Evolutionary conservation across 2,329 filamentous ascomycete species (phyloP), one percentile per base, ranked within the genome.

Genomic region (Exserohilum turcica): DNA sequence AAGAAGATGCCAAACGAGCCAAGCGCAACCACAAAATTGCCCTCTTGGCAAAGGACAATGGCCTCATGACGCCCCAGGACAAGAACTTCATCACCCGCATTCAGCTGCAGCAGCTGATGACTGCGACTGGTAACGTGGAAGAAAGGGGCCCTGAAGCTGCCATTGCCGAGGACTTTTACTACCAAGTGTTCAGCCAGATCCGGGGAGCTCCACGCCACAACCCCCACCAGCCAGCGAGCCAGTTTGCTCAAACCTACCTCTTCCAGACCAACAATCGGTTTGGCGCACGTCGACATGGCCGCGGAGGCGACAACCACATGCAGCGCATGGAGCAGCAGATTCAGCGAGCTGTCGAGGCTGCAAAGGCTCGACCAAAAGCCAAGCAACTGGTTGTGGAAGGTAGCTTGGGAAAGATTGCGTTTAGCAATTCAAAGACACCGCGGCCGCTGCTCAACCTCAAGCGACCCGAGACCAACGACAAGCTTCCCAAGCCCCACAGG

Each of bases 311-410:
- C 74, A 99, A 97, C 72, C 94, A 99, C 70, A 91, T 97, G 79
- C 94, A 97, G 74, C 88, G 94, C 49, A 99, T 99, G 94, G 93
- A 99, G 75, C 94, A 99, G 76, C 94, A 99, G 75, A 95, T 99
- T 10, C 93, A 97, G 73, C 87, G 94, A 51, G 94, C 94, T 19
- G 94, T 99, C 0, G 94, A 99, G 71, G 94, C 94, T 1, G 94
- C 94, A 46, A 99, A 97, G 79, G 91, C 92, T 55, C 93, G 96
- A 76, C 94, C 94, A 10, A 99, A 99, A 81, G 97, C 96, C 71
- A 96, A 95, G 69, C 92, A 97, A 73, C 82, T 99, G 7, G 92
- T 97, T 16, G 93, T 99, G 54, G 93, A 97, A 71, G 94, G 94
- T 21, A 97, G 92, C 69, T 78, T 99, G 43, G 94, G 94, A 61